Evolutionary conservation across 1,284 basidiomycete genomes (phyloP).

Genomic region (Sanghuangporus sanghuang): DNA sequence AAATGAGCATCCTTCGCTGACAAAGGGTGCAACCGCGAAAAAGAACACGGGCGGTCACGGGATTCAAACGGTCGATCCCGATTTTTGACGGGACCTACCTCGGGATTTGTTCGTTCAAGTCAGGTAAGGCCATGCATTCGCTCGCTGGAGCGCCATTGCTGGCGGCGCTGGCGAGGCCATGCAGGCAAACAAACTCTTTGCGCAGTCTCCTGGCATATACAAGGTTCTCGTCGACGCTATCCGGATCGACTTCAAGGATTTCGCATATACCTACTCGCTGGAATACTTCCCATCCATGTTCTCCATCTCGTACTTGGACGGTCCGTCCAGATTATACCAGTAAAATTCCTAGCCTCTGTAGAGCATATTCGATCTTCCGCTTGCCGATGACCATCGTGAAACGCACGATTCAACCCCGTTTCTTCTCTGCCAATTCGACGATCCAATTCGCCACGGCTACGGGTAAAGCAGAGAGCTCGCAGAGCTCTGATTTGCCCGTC

Average conservation of each 20-base stretch:
- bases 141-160: not conserved
- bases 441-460: conserved; percentile 16
- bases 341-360: conserved; percentile 6
- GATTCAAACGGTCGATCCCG: not conserved
- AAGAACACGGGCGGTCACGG: conserved; percentile 4
- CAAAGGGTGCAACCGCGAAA: not conserved
- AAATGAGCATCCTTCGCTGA: conserved; percentile 7
- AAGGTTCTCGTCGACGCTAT: not conserved
- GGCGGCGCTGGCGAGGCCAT: conserved; percentile 6
- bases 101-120: not conserved
- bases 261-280: not conserved
- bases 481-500: conserved; percentile 38
- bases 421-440: conserved; percentile 36
- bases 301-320: not conserved
- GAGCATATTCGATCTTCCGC: not conserved
- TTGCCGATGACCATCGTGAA: not conserved
- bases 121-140: not conserved
- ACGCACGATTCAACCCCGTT: conserved; percentile 30
- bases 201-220: not conserved
- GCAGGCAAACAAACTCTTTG: conserved; percentile 1
- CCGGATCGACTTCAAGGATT: not conserved
- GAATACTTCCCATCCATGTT: not conserved
- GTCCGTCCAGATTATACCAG: not conserved
- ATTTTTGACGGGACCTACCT: not conserved
- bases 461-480: conserved; percentile 10